Conservation (phyloP, 345 rosid species). For the Arabidopsis arenosa region DNA sequence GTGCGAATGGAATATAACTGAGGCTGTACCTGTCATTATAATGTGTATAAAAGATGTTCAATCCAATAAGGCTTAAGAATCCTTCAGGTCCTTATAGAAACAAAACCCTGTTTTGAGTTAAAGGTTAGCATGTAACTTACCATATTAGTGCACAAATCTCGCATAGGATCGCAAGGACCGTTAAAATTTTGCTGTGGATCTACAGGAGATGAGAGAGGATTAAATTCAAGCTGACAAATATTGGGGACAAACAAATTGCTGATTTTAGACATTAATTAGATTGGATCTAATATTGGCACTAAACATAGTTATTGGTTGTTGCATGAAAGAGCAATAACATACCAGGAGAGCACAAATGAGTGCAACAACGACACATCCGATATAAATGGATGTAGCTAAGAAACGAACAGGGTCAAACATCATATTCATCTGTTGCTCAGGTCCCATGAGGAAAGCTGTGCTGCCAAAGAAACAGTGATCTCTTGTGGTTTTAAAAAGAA, state of each 20-base stretch:
- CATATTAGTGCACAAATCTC: slow-evolving; percentile 90
- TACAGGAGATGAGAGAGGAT: slow-evolving; percentile 45
- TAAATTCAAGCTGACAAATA: slow-evolving; percentile 4
- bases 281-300: background rate
- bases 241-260: background rate
- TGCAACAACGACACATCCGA: slow-evolving; percentile 72
- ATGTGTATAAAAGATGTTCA: slow-evolving; percentile 38
- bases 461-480: slow-evolving; percentile 63
- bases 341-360: slow-evolving; percentile 92
- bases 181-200: slow-evolving; percentile 84
- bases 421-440: slow-evolving; percentile 75
- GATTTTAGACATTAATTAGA: background rate
- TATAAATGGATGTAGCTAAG: slow-evolving; percentile 76
- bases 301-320: background rate
- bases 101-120: background rate
- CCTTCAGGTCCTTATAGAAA: background rate
- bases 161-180: slow-evolving; percentile 71
- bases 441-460: slow-evolving; percentile 95
- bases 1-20: slow-evolving; percentile 89
- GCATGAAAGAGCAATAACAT: slow-evolving; percentile 39
- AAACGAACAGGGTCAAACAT: slow-evolving; percentile 83
- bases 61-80: background rate
- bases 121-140: slow-evolving; percentile 52
- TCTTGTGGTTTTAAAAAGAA: slow-evolving; percentile 26
- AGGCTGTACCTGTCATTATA: slow-evolving; percentile 75